Conservation (phyloP, 2,329 filamentous ascomycete genomes). For the Alternaria infectoria region DNA sequence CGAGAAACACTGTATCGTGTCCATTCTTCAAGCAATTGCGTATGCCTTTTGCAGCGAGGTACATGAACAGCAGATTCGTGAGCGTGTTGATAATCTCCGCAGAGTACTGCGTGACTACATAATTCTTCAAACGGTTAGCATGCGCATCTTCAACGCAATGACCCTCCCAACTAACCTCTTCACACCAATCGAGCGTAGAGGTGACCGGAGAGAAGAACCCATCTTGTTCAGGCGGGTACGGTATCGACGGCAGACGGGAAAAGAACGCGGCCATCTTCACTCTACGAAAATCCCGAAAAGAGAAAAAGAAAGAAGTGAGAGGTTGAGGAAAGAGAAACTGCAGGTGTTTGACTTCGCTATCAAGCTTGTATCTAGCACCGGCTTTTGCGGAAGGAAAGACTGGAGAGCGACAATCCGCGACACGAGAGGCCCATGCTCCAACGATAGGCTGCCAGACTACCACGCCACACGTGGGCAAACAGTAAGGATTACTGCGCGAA, state of each 20-base stretch:
- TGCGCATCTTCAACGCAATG: not conserved
- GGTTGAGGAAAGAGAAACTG: not conserved
- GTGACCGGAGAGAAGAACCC: slow-evolving; percentile 75
- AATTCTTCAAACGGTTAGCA: slow-evolving; percentile 61
- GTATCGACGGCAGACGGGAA: slow-evolving; percentile 52
- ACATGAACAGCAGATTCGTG: slow-evolving; percentile 84
- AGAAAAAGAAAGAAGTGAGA: not conserved
- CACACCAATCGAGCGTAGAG: slow-evolving; percentile 78
- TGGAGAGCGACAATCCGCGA: slow-evolving; percentile 11
- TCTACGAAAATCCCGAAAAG: not conserved
- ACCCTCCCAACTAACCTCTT: slow-evolving; percentile 64
- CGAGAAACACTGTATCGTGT: slow-evolving; percentile 77
- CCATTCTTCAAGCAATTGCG: slow-evolving; percentile 72
- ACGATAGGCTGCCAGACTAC: slow-evolving; percentile 3
- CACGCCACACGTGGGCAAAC: not conserved
- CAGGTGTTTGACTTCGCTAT: not conserved
- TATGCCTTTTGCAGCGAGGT: slow-evolving; percentile 77
- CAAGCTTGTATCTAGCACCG: slow-evolving; percentile 17
- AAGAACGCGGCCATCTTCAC: slow-evolving; percentile 39
- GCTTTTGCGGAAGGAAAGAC: slow-evolving; percentile 21
- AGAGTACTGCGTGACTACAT: slow-evolving; percentile 75
- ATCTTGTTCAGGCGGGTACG: slow-evolving; percentile 58
- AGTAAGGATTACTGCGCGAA: not conserved
- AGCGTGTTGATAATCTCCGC: slow-evolving; percentile 81
- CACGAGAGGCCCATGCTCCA: slow-evolving; percentile 12